Evolutionary conservation across 106 monocot species (phyloP), one percentile per base, ranked within the genome.

Genomic region (Dioscorea dumetorum): DNA sequence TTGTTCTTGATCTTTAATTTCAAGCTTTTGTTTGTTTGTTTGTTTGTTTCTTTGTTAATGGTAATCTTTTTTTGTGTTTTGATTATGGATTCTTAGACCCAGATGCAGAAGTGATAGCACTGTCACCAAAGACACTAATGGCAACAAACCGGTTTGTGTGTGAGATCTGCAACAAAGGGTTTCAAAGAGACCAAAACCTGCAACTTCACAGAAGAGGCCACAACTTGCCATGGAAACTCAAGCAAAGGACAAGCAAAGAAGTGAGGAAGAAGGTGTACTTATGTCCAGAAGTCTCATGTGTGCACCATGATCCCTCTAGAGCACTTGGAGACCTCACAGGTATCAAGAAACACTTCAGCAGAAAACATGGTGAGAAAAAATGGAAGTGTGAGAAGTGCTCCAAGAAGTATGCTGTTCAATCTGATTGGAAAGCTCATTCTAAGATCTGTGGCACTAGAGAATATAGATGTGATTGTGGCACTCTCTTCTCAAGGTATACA

Each of bases 301-400:
- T 84, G 23, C 91, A 91, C 76, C 87, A 91, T 41, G 82, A 91
- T 54, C 82, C 87, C 18, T 57, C 87, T 0, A 68, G 91, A 22
- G 91, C 91, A 2, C 87, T 91, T 2, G 91, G 91, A 0, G 91
- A 91, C 73, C 81, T 90, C 58, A 90, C 90, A 2, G 90, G 90
- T 24, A 90, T 90, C 75, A 90, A 90, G 80, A 91, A 91, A 74
- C 91, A 91, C 77, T 91, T 91, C 82, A 82, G 84, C 69, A 60
- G 91, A 60, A 91, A 91, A 66, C 91, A 91, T 31, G 87, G 91
- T 0, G 91, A 91, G 79, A 91, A 91, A 82, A 84, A 82, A 77
- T 91, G 87, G 87, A 87, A 87, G 68, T 91, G 91, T 22, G 91
- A 91, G 21, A 87, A 87, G 82, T 91, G 91, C 68, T 84, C 91